Evolutionary conservation across 2,329 filamentous ascomycete species (phyloP).

Genomic region (Aureobasidium namibiae): DNA sequence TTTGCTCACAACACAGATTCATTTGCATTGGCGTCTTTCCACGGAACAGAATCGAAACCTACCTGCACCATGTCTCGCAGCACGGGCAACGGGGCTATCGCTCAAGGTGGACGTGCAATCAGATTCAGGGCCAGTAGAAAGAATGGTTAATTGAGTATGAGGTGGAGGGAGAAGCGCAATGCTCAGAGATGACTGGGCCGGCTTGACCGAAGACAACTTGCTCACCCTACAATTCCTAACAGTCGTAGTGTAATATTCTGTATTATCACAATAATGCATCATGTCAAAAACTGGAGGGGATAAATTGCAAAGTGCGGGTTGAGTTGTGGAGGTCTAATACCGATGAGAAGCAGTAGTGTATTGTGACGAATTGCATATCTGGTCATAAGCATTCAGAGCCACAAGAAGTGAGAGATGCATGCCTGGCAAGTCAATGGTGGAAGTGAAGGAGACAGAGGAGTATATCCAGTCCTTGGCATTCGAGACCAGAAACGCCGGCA

Average conservation of each 20-base stretch:
- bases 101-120: slow-evolving; percentile 38
- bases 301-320: not conserved
- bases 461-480: not conserved
- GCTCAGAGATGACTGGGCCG: not conserved
- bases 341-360: not conserved
- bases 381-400: not conserved
- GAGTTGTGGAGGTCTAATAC: too few species aligned
- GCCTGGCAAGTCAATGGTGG: not conserved
- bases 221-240: slow-evolving; percentile 1
- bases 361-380: not conserved
- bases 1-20: slow-evolving; percentile 96
- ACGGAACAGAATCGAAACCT: slow-evolving; percentile 64
- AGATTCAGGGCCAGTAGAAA: not conserved
- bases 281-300: not conserved
- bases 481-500: not conserved
- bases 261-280: not conserved
- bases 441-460: not conserved
- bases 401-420: not conserved
- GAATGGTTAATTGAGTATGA: not conserved
- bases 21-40: slow-evolving; percentile 76
- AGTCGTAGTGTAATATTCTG: not conserved
- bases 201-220: not conserved
- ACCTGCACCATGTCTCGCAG: slow-evolving; percentile 82
- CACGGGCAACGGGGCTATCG: slow-evolving; percentile 43
- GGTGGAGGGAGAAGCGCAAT: not conserved